These are phyloP conservation scores for Cyanidiococcus yangmingshanensis DNA, from an alignment of 23 red algal species.

Conservation along the genomic window DNA sequence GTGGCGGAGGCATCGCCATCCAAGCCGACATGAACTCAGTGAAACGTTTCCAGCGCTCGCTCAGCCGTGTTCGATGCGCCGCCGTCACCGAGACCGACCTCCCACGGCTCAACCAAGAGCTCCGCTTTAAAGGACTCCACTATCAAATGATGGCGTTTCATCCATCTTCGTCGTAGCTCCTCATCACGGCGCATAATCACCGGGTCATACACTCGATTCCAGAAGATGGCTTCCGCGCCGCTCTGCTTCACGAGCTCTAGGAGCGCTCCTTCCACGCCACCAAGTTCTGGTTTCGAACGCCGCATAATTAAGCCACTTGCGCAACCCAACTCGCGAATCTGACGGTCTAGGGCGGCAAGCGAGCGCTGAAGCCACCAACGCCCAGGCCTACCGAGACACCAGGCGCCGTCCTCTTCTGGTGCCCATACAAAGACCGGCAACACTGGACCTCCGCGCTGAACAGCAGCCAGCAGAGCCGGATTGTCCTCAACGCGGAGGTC, in stretches of 20 bases:
- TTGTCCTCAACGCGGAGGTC: constrained; percentile 84
- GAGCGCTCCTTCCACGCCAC: constrained; percentile 36
- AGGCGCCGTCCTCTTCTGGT: constrained; percentile 37
- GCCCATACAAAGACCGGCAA: constrained; percentile 58
- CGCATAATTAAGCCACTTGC: constrained; percentile 40
- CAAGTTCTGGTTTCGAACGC: background rate
- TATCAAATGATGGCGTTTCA: constrained; percentile 25
- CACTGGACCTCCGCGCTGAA: constrained; percentile 59
- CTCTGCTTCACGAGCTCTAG: constrained; percentile 32
- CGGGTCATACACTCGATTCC: constrained; percentile 96
- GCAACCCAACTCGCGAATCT: constrained; percentile 52
- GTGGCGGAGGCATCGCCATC: constrained; percentile 87
- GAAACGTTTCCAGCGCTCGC: constrained; percentile 39
- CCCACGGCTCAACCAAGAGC: constrained; percentile 97
- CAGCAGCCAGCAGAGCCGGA: constrained; percentile 69
- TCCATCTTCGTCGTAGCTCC: constrained; percentile 27
- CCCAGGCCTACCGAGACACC: constrained; percentile 31
- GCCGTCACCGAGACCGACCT: constrained; percentile 20
- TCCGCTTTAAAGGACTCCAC: constrained; percentile 92
- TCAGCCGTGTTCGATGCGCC: background rate
- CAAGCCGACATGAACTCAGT: constrained; percentile 79
- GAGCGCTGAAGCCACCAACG: constrained; percentile 80
- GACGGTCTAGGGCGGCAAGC: constrained; percentile 34
- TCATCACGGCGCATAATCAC: constrained; percentile 51
- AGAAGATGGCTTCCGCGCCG: constrained; percentile 79